phyloP scores from a whole-genome alignment of 768 basidiomycete genomes.

The Pleurotus cornucopiae region DNA sequence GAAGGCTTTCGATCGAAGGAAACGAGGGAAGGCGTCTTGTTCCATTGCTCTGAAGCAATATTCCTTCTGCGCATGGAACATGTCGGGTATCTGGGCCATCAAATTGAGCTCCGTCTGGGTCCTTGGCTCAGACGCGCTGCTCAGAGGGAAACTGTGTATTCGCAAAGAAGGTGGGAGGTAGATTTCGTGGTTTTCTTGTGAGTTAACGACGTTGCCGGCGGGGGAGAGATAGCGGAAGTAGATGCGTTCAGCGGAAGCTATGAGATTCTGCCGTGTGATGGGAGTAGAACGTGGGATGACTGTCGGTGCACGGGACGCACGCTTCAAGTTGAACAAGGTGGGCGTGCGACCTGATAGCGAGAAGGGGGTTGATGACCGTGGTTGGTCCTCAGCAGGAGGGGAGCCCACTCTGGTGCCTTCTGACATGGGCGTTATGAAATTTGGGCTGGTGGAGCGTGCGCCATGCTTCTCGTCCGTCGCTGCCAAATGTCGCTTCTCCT shows the following conservation, averaged over 20 bases:
- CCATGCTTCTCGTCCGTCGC: constrained; percentile 39
- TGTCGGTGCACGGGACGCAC: constrained; percentile 87
- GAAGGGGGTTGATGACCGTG: constrained; percentile 77
- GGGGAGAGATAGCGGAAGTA: constrained; percentile 92
- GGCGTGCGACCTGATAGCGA: constrained; percentile 73
- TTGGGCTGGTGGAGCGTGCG: constrained; percentile 56
- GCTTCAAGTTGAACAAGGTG: constrained; percentile 58
- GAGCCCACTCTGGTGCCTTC: constrained; percentile 44
- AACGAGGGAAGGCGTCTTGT: constrained; percentile 90
- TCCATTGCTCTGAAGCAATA: constrained; percentile 97
- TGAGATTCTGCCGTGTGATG: constrained; percentile 84
- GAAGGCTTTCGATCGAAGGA: constrained; percentile 96
- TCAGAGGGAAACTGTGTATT: constrained; percentile 86
- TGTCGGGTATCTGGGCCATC: constrained; percentile 91
- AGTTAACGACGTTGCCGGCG: constrained; percentile 67
- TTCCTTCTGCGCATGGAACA: constrained; percentile 97
- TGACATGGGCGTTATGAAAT: constrained; percentile 39
- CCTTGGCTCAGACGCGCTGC: constrained; percentile 66
- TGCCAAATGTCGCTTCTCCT: constrained; percentile 65
- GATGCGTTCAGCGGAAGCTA: constrained; percentile 94
- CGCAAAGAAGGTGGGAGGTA: constrained; percentile 93
- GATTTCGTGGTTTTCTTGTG: constrained; percentile 92
- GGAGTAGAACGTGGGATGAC: constrained; percentile 89
- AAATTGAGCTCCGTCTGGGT: constrained; percentile 62
- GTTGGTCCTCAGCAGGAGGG: constrained; percentile 40